phyloP scores from a whole-genome alignment of 176 grass and related monocot genomes.

The Oryza punctata region DNA sequence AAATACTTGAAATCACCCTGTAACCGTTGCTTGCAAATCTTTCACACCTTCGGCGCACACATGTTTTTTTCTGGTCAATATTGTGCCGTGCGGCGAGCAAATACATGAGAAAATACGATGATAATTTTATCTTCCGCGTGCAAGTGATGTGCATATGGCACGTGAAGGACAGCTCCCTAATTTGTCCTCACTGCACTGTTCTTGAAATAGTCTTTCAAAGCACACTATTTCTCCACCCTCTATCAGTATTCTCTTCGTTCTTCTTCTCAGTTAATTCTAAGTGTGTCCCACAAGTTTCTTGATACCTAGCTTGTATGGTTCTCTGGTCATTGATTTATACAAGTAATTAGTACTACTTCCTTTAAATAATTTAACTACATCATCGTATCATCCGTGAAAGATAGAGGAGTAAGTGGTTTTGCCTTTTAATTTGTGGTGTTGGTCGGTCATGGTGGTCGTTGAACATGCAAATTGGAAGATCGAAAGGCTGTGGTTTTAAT shows the following conservation, averaged over 20 bases:
- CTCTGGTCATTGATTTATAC: neutral
- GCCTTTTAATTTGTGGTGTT: slow-evolving; percentile 2
- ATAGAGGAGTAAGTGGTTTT: neutral
- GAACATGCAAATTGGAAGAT: neutral
- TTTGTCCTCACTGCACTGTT: slow-evolving; percentile 43
- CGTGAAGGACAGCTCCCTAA: slow-evolving; percentile 39
- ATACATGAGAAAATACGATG: slow-evolving; percentile 26
- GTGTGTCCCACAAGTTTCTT: slow-evolving; percentile 19
- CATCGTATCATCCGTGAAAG: neutral
- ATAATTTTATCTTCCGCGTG: slow-evolving; percentile 27
- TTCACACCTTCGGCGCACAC: neutral
- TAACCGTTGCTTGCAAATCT: slow-evolving; percentile 34
- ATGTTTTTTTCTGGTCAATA: slow-evolving; percentile 40
- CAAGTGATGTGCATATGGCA: slow-evolving; percentile 3
- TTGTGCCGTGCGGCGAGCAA: slow-evolving; percentile 22
- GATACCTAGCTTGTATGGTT: neutral
- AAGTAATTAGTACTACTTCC: too few relatives aligned
- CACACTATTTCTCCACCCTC: neutral
- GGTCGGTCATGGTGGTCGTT: slow-evolving; percentile 20
- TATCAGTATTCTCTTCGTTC: neutral
- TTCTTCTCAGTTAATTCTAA: neutral
- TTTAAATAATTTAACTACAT: neutral
- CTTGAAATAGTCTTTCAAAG: slow-evolving; percentile 7
- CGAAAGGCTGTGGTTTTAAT: neutral
- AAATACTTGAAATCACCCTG: slow-evolving; percentile 8